phyloP scores from a whole-genome alignment of 371 early-diverging fungal species.

The Batkoa obscura region DNA sequence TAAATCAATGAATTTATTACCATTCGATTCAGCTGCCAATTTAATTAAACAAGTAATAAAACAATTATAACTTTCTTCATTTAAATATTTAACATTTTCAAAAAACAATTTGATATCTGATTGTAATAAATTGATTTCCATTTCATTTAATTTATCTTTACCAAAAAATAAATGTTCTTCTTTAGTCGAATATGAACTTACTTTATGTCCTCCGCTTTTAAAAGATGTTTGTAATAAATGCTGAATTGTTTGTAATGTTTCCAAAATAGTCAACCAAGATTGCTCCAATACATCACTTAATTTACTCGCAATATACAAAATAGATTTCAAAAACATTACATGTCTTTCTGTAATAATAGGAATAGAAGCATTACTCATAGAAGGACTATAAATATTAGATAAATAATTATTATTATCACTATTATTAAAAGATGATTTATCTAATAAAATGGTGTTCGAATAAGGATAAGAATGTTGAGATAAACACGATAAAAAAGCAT shows the following conservation, averaged over 20 bases:
- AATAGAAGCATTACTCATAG: background rate
- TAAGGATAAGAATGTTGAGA: conserved; percentile 57
- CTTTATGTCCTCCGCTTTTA: background rate
- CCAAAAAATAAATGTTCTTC: background rate
- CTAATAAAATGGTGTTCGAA: background rate
- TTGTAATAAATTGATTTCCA: conserved; percentile 20
- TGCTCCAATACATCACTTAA: conserved; percentile 53
- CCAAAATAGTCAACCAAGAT: conserved; percentile 74
- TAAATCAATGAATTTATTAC: conserved; percentile 16
- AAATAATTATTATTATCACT: too few species aligned
- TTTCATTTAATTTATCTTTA: conserved; percentile 6
- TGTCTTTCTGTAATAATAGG: conserved; percentile 49
- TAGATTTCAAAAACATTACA: conserved; percentile 48
- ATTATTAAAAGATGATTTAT: too few species aligned
- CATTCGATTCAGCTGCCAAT: conserved; percentile 35
- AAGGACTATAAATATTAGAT: too few species aligned
- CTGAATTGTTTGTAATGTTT: conserved; percentile 75
- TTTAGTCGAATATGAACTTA: too few species aligned
- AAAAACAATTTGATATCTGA: conserved; percentile 44
- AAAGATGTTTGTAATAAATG: conserved; percentile 18
- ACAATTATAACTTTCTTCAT: conserved; percentile 36
- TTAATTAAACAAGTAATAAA: conserved; percentile 51
- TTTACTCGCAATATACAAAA: conserved; percentile 50
- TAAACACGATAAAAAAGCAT: conserved; percentile 65
- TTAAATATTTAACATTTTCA: conserved; percentile 42